Evolutionary conservation across 768 basidiomycete species (phyloP).

Genomic region (Psilocybe subaeruginosa): DNA sequence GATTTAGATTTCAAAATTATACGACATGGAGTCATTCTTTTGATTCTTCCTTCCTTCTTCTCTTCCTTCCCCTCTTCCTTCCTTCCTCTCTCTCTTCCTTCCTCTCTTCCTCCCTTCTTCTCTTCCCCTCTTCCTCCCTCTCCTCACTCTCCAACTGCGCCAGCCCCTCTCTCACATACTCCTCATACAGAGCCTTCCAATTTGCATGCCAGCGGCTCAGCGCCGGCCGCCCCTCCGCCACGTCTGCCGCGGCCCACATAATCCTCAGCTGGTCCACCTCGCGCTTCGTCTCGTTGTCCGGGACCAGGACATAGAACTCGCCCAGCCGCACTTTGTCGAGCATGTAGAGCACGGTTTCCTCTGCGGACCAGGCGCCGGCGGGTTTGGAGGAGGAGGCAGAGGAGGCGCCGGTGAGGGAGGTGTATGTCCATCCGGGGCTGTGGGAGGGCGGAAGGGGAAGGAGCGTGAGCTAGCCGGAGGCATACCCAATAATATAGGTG

Average conservation of each 20-base stretch:
- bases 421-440: slow-evolving; percentile 90
- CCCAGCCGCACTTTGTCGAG: slow-evolving; percentile 78
- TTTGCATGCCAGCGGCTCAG: slow-evolving; percentile 84
- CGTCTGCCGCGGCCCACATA: slow-evolving; percentile 86
- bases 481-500: too few species aligned
- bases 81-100: background rate
- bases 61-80: background rate
- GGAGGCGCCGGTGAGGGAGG: slow-evolving; percentile 60
- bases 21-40: too few species aligned
- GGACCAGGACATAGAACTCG: slow-evolving; percentile 92
- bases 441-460: background rate
- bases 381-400: slow-evolving; percentile 55
- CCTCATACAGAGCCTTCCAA: slow-evolving; percentile 79
- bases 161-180: slow-evolving; percentile 69
- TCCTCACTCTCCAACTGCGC: slow-evolving; percentile 33
- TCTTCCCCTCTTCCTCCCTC: background rate
- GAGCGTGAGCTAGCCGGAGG: background rate
- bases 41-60: background rate
- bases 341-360: slow-evolving; percentile 89
- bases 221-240: slow-evolving; percentile 85
- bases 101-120: background rate
- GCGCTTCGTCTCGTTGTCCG: slow-evolving; percentile 87
- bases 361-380: slow-evolving; percentile 85
- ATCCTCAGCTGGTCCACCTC: slow-evolving; percentile 87
- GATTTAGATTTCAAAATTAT: too few species aligned